phyloP scores from a whole-genome alignment of 495 filamentous ascomycete species.

The Lophiostoma macrostomum region DNA sequence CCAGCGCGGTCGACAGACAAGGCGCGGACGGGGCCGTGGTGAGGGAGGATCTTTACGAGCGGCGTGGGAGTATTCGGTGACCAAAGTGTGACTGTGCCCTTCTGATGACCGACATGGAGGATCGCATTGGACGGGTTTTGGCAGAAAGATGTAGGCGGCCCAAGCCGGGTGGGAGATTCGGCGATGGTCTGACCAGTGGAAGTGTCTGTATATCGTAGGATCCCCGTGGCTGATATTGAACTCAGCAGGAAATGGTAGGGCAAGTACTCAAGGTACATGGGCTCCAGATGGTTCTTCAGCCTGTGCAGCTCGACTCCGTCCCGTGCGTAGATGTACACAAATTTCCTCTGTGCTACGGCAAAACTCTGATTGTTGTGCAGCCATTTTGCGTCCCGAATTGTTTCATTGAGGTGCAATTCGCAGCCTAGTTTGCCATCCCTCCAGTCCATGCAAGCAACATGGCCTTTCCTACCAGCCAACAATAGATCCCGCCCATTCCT shows the following conservation, averaged over 20 bases:
- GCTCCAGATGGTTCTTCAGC: constrained; percentile 82
- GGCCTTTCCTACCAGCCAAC: constrained; percentile 84
- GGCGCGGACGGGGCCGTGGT: constrained; percentile 86
- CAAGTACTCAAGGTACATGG: constrained; percentile 91
- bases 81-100: constrained; percentile 91
- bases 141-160: constrained; percentile 75
- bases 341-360: constrained; percentile 97
- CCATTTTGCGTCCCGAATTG: constrained; percentile 84
- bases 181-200: constrained; percentile 83
- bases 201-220: constrained; percentile 73
- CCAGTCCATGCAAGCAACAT: constrained; percentile 98
- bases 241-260: constrained; percentile 94
- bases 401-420: constrained; percentile 87
- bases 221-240: constrained; percentile 60
- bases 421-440: constrained; percentile 83
- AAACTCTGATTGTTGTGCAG: constrained; percentile 95
- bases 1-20: constrained; percentile 85
- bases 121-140: constrained; percentile 93
- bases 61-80: constrained; percentile 87
- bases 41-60: constrained; percentile 89
- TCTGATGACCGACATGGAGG: constrained; percentile 86
- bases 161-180: constrained; percentile 77
- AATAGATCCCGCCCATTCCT: constrained; percentile 82
- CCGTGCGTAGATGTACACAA: constrained; percentile 90
- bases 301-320: constrained; percentile 89